A percentile compares a stretch with the other conserved stretches of the same genome.
These are phyloP conservation scores for Sungouiella thailandica DNA, from an alignment of 805 yeast species.

Conservation along the genomic window DNA sequence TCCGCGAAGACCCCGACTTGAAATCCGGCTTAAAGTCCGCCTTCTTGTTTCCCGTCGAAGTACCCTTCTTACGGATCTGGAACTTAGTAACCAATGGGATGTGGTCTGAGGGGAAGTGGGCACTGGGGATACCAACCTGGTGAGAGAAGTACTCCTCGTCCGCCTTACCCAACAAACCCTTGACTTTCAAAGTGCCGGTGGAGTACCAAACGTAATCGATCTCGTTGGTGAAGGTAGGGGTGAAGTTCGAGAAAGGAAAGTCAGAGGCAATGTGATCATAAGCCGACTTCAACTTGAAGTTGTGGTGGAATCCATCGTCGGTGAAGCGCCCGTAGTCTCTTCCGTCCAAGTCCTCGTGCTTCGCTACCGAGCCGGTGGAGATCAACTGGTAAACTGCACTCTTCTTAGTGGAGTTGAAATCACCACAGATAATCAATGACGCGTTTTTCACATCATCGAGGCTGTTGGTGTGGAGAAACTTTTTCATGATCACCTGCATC, in stretches of 20 bases:
- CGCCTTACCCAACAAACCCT: conserved; percentile 79
- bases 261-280: conserved; percentile 75
- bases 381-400: conserved; percentile 92
- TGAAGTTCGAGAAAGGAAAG: conserved; percentile 88
- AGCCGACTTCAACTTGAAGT: conserved; percentile 76
- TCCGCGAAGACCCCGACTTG: conserved; percentile 37
- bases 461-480: conserved; percentile 39
- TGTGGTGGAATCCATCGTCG: conserved; percentile 80
- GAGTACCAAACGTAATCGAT: conserved; percentile 97
- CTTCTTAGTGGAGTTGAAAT: conserved; percentile 81
- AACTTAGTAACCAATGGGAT: conserved; percentile 80
- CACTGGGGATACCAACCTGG: conserved; percentile 89
- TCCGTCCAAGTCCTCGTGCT: conserved; percentile 77
- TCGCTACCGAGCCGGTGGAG: conserved; percentile 72
- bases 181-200: conserved; percentile 71
- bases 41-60: conserved; percentile 20
- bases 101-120: conserved; percentile 92
- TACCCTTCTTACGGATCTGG: conserved; percentile 52
- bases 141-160: conserved; percentile 72
- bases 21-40: conserved; percentile 44
- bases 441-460: conserved; percentile 52
- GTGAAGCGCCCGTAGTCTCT: conserved; percentile 90
- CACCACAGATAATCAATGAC: conserved; percentile 90
- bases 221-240: conserved; percentile 89
- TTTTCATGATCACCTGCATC: conserved; percentile 60